phyloP scores from a whole-genome alignment of 768 basidiomycete genomes.

The Arthromyces matolae region DNA sequence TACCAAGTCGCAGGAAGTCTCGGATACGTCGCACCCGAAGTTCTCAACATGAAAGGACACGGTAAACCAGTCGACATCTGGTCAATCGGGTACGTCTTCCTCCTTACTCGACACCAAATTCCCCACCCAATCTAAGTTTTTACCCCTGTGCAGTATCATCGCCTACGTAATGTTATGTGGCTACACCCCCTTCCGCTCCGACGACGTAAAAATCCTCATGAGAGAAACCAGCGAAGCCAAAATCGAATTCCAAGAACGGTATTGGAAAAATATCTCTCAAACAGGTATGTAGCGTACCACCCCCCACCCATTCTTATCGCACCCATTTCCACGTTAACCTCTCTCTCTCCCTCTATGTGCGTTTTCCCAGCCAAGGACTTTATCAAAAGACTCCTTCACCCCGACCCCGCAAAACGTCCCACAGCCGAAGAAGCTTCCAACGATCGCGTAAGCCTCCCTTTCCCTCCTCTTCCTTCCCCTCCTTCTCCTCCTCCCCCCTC shows the following conservation, averaged over 20 bases:
- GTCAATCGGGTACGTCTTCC: constrained; percentile 72
- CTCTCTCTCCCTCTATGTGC: too few species aligned
- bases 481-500: background rate
- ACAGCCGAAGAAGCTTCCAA: constrained; percentile 69
- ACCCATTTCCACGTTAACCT: too few species aligned
- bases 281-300: constrained; percentile 48
- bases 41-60: constrained; percentile 77
- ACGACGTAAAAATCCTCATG: constrained; percentile 69
- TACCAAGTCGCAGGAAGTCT: constrained; percentile 85
- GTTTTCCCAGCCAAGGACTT: constrained; percentile 73
- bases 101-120: too few species aligned
- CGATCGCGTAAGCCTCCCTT: constrained; percentile 48
- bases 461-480: background rate
- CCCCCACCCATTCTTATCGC: background rate
- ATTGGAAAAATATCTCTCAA: constrained; percentile 86
- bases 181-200: constrained; percentile 90
- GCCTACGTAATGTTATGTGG: constrained; percentile 94
- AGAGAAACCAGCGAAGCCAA: constrained; percentile 83
- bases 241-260: constrained; percentile 89
- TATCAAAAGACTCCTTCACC: constrained; percentile 64
- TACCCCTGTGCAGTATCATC: constrained; percentile 59
- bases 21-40: constrained; percentile 91
- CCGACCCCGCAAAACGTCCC: constrained; percentile 67
- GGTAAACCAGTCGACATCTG: constrained; percentile 93
- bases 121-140: too few species aligned